A percentile compares a stretch with the other conserved stretches of the same genome.
Evolutionary conservation across 345 rosid genomes (phyloP).

Genomic region (Kernera saxatilis): DNA sequence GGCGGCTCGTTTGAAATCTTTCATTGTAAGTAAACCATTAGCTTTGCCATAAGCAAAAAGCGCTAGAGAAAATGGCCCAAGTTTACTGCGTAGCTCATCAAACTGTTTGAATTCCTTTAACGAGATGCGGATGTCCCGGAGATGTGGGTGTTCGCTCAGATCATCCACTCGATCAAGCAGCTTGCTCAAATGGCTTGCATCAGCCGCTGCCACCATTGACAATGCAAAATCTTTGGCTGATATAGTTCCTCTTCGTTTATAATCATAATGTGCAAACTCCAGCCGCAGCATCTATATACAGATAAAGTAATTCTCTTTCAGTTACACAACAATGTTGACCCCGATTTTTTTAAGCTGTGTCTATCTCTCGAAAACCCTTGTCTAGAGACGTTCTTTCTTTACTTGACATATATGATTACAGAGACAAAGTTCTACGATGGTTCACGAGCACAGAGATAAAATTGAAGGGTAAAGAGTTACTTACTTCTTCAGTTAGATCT

Average conservation of each 20-base stretch:
- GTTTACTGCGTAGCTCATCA: constrained; percentile 68
- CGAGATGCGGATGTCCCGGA: constrained; percentile 51
- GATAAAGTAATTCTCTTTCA: neutral
- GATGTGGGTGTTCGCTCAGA: constrained; percentile 41
- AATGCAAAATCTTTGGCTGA: constrained; percentile 90
- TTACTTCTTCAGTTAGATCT: constrained; percentile 71
- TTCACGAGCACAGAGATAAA: neutral
- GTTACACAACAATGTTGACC: neutral
- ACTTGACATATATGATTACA: neutral
- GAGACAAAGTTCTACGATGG: neutral
- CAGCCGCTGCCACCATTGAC: constrained; percentile 95
- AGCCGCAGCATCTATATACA: constrained; percentile 56
- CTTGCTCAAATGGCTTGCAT: constrained; percentile 55
- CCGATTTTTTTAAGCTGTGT: neutral
- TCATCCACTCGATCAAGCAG: constrained; percentile 70
- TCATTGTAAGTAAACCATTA: constrained; percentile 62
- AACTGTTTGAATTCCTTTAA: constrained; percentile 73
- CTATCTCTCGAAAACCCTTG: neutral
- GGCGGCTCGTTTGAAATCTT: constrained; percentile 88
- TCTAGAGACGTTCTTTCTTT: neutral
- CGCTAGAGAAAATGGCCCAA: constrained; percentile 80
- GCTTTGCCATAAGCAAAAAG: constrained; percentile 81
- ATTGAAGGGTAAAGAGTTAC: neutral
- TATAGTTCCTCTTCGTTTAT: constrained; percentile 54
- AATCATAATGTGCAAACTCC: constrained; percentile 95